Evolutionary conservation across 257 asterid species (phyloP).

Genomic region (Primulina huaijiensis): DNA sequence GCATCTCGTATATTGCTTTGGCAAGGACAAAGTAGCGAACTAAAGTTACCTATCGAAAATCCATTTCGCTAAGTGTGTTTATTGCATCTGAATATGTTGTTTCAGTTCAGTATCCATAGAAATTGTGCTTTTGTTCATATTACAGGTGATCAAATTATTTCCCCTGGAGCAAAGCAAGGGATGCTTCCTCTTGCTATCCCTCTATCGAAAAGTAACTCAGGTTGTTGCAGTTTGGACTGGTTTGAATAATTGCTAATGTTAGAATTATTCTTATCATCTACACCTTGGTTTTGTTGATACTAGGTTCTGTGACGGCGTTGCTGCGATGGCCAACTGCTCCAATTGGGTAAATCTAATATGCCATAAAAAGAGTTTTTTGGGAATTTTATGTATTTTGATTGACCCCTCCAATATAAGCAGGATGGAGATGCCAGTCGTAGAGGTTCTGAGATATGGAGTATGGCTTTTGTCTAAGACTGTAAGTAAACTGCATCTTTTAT

Average conservation of each 20-base stretch:
- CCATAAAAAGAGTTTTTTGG: constrained; percentile 15
- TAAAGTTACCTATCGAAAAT: not conserved
- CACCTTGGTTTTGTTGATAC: constrained; percentile 28
- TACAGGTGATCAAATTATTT: constrained; percentile 71
- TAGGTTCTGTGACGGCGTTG: constrained; percentile 84
- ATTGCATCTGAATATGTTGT: constrained; percentile 4
- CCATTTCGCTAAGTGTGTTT: constrained; percentile 12
- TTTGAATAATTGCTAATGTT: constrained; percentile 12
- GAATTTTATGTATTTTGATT: constrained; percentile 25
- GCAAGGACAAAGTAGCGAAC: not conserved
- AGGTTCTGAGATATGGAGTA: constrained; percentile 73
- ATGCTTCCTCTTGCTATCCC: constrained; percentile 88
- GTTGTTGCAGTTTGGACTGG: constrained; percentile 31
- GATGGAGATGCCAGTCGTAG: constrained; percentile 98
- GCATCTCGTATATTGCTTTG: not conserved
- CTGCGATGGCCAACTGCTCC: constrained; percentile 99
- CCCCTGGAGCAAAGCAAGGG: constrained; percentile 92
- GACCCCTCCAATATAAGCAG: constrained; percentile 40
- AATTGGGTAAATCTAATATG: constrained; percentile 53
- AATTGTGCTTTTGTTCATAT: not conserved
- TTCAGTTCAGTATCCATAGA: constrained; percentile 14
- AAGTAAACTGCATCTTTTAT: constrained; percentile 32
- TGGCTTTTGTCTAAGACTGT: constrained; percentile 95
- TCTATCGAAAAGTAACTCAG: constrained; percentile 65
- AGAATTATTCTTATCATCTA: constrained; percentile 10